Base-by-base conservation (phyloP, 2,329 filamentous ascomycete species). In the Mollisia scopiformis region DNA sequence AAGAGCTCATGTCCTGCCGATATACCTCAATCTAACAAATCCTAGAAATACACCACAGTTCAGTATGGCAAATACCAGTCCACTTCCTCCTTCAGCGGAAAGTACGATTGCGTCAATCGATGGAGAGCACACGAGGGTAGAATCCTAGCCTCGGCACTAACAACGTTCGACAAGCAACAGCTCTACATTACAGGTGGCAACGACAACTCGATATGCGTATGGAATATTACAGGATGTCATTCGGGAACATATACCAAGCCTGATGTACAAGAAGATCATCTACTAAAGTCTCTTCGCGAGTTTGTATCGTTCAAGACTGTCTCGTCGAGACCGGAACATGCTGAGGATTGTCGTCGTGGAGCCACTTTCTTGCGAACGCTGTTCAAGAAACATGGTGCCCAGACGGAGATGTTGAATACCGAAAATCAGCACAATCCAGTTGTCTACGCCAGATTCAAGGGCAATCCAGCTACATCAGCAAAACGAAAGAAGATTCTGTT, bases 131-230 rank as follows among this genome's bases (percentile, higher is more conserved):
- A 99, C 71, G 80, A 92, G 37, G 94, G 92, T 50, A 90, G 95
- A 65, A 91, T 98, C 41, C 82, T 99, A 14, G 89, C 94, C 2
- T 97, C 94, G 0, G 89, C 91, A 0, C 85, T 90, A 19, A 89
- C 89, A 0, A 86, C 80, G 0, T 86, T 89, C 73, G 84, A 89
- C 30, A 84, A 86, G 53, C 86, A 90, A 61, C 85, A 90, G n/a
- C 86, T 95, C n/a, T 95, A 92, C 73, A 92, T 97, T 54, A 97
- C 94, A 0, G 95, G 95, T 8, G 93, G 92, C 51, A 99, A 96
- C 70, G 95, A 99, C 75, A 89, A 93, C 72, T 90, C 88, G 0
- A 86, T 99, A 27, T 90, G 92, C 7, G 85, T 98, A 21, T 99
- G 95, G 95, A 87, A 94, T 66, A 83, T 96, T 55, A 78, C 77